phyloP scores from a whole-genome alignment of 1,139 yeast species.

The Arxiozyma slooffiae region DNA sequence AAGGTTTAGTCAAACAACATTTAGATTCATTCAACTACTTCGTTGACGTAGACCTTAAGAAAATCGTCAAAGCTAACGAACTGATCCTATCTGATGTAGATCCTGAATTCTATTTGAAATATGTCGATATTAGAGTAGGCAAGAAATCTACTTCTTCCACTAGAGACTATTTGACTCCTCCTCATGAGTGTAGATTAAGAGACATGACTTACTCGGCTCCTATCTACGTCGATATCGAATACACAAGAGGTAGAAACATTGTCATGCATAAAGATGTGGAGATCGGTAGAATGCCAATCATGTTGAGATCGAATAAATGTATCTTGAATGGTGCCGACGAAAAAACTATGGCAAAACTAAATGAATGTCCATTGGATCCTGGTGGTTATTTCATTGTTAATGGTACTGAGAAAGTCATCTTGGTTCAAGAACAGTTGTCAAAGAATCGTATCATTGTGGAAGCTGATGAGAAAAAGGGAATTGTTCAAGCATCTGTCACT shows the following conservation, averaged over 20 bases:
- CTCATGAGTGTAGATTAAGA: slow-evolving; percentile 93
- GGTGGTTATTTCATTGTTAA: slow-evolving; percentile 97
- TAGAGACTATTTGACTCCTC: slow-evolving; percentile 50
- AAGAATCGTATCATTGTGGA: slow-evolving; percentile 97
- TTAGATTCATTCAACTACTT: slow-evolving; percentile 93
- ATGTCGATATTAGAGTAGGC: slow-evolving; percentile 85
- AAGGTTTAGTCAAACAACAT: slow-evolving; percentile 94
- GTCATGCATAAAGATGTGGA: slow-evolving; percentile 84
- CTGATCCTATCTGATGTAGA: slow-evolving; percentile 86
- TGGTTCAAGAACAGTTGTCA: slow-evolving; percentile 92
- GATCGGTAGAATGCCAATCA: slow-evolving; percentile 96
- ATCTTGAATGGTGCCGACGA: slow-evolving; percentile 71
- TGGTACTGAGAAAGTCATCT: slow-evolving; percentile 95
- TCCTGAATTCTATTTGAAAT: slow-evolving; percentile 89
- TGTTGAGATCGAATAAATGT: slow-evolving; percentile 90
- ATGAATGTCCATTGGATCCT: slow-evolving; percentile 96
- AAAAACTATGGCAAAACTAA: slow-evolving; percentile 71
- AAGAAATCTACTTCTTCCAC: slow-evolving; percentile 47
- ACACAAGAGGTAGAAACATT: slow-evolving; percentile 87
- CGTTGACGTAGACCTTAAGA: slow-evolving; percentile 85
- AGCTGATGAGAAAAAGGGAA: slow-evolving; percentile 87
- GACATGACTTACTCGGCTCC: slow-evolving; percentile 96
- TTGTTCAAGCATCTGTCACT: slow-evolving; percentile 95
- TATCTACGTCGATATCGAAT: slow-evolving; percentile 91
- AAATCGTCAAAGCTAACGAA: slow-evolving; percentile 86